Evolutionary conservation across 1,284 basidiomycete genomes (phyloP).

Genomic region (Puccinia coronata): DNA sequence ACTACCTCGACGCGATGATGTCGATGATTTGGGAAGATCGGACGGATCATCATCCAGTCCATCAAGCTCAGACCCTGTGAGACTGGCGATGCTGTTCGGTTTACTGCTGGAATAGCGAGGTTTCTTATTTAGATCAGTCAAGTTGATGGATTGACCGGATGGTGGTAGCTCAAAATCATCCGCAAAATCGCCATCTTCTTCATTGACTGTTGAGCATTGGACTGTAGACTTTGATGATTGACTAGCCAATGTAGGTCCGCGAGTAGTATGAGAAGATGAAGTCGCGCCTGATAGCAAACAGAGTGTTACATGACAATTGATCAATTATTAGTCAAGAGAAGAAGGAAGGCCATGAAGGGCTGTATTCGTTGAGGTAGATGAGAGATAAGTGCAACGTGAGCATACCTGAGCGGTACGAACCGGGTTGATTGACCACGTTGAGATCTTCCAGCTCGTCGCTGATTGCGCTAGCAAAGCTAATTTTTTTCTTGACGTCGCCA

Average conservation of each 20-base stretch:
- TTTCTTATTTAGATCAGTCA: background rate
- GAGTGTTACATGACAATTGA: background rate
- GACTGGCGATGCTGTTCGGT: slow-evolving; percentile 8
- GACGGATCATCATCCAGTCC: background rate
- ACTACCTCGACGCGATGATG: slow-evolving; percentile 30
- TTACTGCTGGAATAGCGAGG: slow-evolving; percentile 5
- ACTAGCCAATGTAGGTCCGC: background rate
- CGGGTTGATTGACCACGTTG: background rate
- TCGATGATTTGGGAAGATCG: slow-evolving; percentile 19
- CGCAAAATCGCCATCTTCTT: slow-evolving; percentile 36
- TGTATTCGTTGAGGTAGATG: too few species aligned
- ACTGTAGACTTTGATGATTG: slow-evolving; percentile 1
- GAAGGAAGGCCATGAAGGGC: too few species aligned
- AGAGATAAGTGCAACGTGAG: background rate
- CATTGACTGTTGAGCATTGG: slow-evolving; percentile 14
- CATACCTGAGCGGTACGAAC: slow-evolving; percentile 2
- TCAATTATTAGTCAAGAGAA: background rate
- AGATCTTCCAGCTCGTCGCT: slow-evolving; percentile 42
- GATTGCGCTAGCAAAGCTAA: slow-evolving; percentile 46
- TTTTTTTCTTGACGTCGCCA: slow-evolving; percentile 23
- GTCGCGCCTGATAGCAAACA: background rate
- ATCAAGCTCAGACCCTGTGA: slow-evolving; percentile 21
- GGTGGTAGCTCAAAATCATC: slow-evolving; percentile 43
- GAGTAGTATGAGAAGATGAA: slow-evolving; percentile 5
- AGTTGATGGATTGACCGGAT: slow-evolving; percentile 21